Evolutionary conservation across 139 green algal species (phyloP), one percentile per base, ranked within the genome.

Genomic region (Chlamydomonas asymmetrica): DNA sequence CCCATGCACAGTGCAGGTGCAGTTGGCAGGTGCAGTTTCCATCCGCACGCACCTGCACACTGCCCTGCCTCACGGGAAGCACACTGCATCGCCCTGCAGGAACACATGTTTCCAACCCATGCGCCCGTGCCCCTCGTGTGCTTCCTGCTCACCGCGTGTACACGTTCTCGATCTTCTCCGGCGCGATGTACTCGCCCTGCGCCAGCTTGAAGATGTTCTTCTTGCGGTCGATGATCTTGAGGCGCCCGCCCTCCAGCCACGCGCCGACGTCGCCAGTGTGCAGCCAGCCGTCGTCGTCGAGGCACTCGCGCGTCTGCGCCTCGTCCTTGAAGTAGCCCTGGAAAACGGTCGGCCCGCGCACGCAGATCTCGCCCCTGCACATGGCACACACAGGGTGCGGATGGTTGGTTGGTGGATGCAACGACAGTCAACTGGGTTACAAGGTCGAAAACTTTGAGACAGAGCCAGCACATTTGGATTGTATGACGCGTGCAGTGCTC

Each of bases 141-240:
- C 34, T 31, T 4, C 20, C 1, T 29, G 4, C 66, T 40, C 68
- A 94, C 65, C 94, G 79, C 2, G 66, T 71, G 82, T 97, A 97
- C 20, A 97, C 89, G 69, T 93, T 94, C 79, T 99, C 96, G 37
- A 99, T 96, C 88, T 98, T 98, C 83, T 99, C 96, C 1, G 95
- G 94, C 5, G 96, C 96, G 23, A 99, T 91, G 86, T 99, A 99
- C 88, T 99, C 95, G 29, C 94, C 93, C 81, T 95, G 89, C 2
- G 92, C 91, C 63, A 98, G 87, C 88, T 98, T 98, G 91, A 98
- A 98, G 71, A 98, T 93, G 82, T 97, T 97, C 80, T 98, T 97
- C 83, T 97, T 97, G 76, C 94, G 85, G 85, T 98, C 94, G 56
- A 98, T 96, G 87, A 99, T 97, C 74, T 97, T 97, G n/a, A 99